These are phyloP conservation scores for Trametes elegans DNA, from an alignment of 768 basidiomycete genomes.

Conservation along the genomic window DNA sequence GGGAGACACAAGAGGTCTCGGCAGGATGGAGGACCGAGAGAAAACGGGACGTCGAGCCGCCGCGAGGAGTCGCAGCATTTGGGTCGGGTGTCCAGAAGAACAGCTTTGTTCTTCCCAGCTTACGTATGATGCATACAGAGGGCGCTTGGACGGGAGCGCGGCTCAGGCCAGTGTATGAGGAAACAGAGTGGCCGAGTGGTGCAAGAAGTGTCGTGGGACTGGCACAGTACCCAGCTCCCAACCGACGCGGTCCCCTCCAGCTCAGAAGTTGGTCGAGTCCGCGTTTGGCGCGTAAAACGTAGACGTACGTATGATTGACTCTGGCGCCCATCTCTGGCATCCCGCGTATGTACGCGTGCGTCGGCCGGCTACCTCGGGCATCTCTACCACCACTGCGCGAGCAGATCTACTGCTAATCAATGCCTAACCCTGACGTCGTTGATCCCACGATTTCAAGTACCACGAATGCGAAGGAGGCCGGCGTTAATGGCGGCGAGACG, in stretches of 20 bases:
- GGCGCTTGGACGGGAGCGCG: background rate
- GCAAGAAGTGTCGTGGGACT: background rate
- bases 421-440: too few relatives aligned
- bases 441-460: background rate
- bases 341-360: too few relatives aligned
- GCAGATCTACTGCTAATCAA: too few relatives aligned
- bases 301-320: background rate
- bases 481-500: background rate
- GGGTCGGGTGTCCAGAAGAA: constrained; percentile 2
- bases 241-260: constrained; percentile 8
- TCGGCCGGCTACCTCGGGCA: too few relatives aligned
- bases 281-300: background rate
- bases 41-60: constrained; percentile 14
- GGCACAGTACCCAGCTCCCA: background rate
- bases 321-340: too few relatives aligned
- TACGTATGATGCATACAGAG: constrained; percentile 14
- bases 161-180: background rate
- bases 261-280: background rate
- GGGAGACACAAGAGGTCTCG: background rate
- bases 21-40: background rate
- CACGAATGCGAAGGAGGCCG: background rate
- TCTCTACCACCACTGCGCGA: too few relatives aligned
- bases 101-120: constrained; percentile 1
- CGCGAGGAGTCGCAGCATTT: constrained; percentile 20
- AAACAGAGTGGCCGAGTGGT: background rate